These are phyloP conservation scores for Lentithecium fluviatile DNA, from an alignment of 495 filamentous ascomycete species.

Conservation along the genomic window DNA sequence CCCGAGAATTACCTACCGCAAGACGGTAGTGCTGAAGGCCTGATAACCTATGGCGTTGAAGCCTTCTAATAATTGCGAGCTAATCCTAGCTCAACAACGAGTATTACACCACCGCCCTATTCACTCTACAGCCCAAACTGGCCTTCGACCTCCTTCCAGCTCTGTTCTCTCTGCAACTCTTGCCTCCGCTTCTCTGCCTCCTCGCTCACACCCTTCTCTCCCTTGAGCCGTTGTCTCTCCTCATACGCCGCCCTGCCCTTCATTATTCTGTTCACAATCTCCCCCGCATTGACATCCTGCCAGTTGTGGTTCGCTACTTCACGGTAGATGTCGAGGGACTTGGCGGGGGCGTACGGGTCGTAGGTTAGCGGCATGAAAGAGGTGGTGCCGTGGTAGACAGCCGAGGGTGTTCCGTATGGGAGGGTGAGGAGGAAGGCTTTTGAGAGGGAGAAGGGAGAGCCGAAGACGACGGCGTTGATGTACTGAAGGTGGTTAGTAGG, in stretches of 20 bases:
- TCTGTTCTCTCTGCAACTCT: slow-evolving; percentile 52
- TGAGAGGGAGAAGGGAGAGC: slow-evolving; percentile 81
- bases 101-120: no score
- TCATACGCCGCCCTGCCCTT: slow-evolving; percentile 81
- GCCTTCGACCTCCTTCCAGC: slow-evolving; percentile 38
- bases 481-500: slow-evolving; percentile 56
- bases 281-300: slow-evolving; percentile 82
- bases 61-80: no score
- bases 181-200: slow-evolving; percentile 55
- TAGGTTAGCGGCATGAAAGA: slow-evolving; percentile 83
- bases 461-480: slow-evolving; percentile 81
- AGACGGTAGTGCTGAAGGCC: no score
- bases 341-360: slow-evolving; percentile 78
- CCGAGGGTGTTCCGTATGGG: slow-evolving; percentile 64
- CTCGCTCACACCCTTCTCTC: slow-evolving; percentile 76
- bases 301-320: slow-evolving; percentile 63
- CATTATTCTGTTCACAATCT: slow-evolving; percentile 88
- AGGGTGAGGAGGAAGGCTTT: slow-evolving; percentile 69
- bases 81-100: no score
- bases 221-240: slow-evolving; percentile 83
- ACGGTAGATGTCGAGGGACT: slow-evolving; percentile 41
- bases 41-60: no score
- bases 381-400: slow-evolving; percentile 93
- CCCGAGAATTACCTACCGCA: no score
- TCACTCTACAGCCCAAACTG: slow-evolving; percentile 35